phyloP scores from a whole-genome alignment of 2,329 filamentous ascomycete species.

The Aspergillus vadensis region DNA sequence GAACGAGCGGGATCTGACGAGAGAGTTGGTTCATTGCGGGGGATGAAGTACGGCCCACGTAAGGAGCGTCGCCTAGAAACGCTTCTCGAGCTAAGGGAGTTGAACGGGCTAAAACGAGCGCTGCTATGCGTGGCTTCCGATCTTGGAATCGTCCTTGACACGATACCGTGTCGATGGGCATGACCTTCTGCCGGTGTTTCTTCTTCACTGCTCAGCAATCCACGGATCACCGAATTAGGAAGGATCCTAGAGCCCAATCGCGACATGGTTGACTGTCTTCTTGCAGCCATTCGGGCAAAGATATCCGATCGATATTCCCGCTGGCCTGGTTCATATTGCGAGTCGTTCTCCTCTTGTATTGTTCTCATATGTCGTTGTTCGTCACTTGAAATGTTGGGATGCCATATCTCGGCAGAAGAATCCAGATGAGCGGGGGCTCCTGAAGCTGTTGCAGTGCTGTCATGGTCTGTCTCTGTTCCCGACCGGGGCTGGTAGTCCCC shows the following conservation, averaged over 20 bases:
- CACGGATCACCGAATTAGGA: constrained; percentile 49
- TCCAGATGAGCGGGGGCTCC: constrained; percentile 12
- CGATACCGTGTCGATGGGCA: constrained; percentile 46
- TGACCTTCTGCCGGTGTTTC: constrained; percentile 49
- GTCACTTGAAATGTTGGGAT: constrained; percentile 18
- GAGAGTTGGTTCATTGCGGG: constrained; percentile 37
- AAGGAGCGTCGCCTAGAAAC: constrained; percentile 43
- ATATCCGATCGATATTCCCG: constrained; percentile 36
- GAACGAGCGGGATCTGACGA: constrained; percentile 32
- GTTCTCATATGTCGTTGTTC: constrained; percentile 32
- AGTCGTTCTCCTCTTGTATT: constrained; percentile 41
- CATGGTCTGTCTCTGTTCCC: constrained; percentile 18
- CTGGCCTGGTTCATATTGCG: constrained; percentile 35
- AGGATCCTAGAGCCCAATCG: constrained; percentile 50
- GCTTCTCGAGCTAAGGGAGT: constrained; percentile 41
- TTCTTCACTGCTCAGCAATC: constrained; percentile 48
- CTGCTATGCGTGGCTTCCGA: constrained; percentile 36
- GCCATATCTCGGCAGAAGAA: constrained; percentile 21
- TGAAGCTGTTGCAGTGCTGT: constrained; percentile 18
- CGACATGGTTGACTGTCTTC: constrained; percentile 51
- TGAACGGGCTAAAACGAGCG: constrained; percentile 45
- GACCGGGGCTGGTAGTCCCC: constrained; percentile 24
- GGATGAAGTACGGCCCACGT: constrained; percentile 43
- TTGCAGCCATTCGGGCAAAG: constrained; percentile 39
- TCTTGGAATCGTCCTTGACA: constrained; percentile 41